phyloP scores from a whole-genome alignment of 148 eudicot genomes.

The Cornus florida region DNA sequence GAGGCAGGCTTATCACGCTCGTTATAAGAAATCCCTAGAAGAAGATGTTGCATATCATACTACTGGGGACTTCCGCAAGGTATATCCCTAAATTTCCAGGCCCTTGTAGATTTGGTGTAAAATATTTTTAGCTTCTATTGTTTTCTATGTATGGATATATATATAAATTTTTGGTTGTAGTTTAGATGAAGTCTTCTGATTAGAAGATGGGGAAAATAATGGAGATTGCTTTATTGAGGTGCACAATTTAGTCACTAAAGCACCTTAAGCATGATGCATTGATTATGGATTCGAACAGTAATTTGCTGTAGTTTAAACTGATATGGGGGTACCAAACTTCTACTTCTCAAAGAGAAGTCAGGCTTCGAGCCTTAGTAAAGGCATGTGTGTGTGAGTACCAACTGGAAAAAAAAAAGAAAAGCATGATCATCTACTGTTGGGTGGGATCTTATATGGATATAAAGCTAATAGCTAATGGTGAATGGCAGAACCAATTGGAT shows the following conservation, averaged over 20 bases:
- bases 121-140: too few species aligned
- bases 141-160: too few species aligned
- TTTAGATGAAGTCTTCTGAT: not conserved
- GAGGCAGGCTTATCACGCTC: constrained; percentile 69
- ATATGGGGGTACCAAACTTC: too few species aligned
- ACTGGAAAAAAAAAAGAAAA: too few species aligned
- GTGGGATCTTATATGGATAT: too few species aligned
- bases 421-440: not conserved
- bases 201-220: not conserved
- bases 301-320: not conserved
- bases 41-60: constrained; percentile 88
- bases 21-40: constrained; percentile 73
- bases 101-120: too few species aligned
- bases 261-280: not conserved
- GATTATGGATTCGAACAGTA: not conserved
- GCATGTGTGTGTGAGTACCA: too few species aligned
- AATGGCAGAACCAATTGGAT: not conserved
- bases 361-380: too few species aligned
- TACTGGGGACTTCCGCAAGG: constrained; percentile 83
- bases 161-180: too few species aligned
- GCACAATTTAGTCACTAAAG: not conserved
- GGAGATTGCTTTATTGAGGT: not conserved
- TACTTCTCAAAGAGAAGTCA: too few species aligned
- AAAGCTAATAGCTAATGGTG: too few species aligned
- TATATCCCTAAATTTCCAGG: constrained; percentile 5